Evolutionary conservation across 139 green algal species (phyloP), one percentile per base, ranked within the genome.

Genomic region (Chlorella sp.): DNA sequence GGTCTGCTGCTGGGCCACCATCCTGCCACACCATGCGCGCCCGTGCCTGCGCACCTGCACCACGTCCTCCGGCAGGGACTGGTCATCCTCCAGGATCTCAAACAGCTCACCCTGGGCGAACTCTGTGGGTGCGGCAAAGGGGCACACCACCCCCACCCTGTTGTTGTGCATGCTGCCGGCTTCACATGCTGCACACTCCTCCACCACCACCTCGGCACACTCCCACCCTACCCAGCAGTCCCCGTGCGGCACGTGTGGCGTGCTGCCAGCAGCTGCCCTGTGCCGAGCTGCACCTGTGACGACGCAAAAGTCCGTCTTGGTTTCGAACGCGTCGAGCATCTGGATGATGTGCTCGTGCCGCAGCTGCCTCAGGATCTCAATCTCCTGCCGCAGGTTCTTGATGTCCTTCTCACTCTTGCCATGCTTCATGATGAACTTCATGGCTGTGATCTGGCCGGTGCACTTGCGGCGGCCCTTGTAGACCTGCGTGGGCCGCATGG

Each of bases 371-470:
- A 98, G 75, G 63, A 98, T 98, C 62, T 97, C 93, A 29, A 98
- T 97, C 78, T 98, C 94, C 78, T 97, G 91, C 24, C 95, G 83
- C 77, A 99, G 82, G 77, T 92, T 95, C 26, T 80, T 81, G 35
- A 98, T 88, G 71, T 99, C 95, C 74, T 93, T 93, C 59, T 95
- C 88, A 31, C 82, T 91, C 78, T 97, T 97, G 35, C 91, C 94
- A 71, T 85, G 84, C 84, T 99, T 99, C 49, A 92, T 83, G 61
- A 99, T 99, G 76, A 99, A 97, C 76, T 99, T 99, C 83, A 99
- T 93, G 1, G 95, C 95, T 24, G 86, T 90, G n/a, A 93, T 97
- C 76, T 96, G 91, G n/a, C 94, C 87, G 0, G 88, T 96, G 77
- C 87, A 93, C 59, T 90, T 89, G 14, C 91, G 77, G 6, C 95